These are phyloP conservation scores for Kodamaea nitidulidarum DNA, from an alignment of 805 yeast genomes.

Conservation along the genomic window DNA sequence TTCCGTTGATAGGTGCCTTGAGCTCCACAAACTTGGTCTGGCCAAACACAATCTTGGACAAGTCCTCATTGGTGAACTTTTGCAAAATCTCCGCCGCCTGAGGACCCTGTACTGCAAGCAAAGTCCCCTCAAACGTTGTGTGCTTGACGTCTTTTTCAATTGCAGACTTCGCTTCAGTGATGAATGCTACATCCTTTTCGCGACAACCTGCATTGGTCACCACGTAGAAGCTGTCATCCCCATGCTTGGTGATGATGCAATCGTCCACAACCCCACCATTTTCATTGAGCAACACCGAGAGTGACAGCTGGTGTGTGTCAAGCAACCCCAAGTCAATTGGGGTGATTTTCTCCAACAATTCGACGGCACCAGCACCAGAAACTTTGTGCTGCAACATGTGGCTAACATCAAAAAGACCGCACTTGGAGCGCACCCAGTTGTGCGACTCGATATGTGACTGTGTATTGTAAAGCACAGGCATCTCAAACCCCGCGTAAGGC, in stretches of 20 bases:
- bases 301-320: constrained; percentile 56
- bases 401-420: constrained; percentile 93
- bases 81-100: constrained; percentile 64
- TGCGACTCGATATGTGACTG: constrained; percentile 91
- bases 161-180: constrained; percentile 45
- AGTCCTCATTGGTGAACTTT: constrained; percentile 55
- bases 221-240: constrained; percentile 67
- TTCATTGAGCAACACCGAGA: constrained; percentile 71
- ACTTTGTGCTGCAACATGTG: constrained; percentile 94
- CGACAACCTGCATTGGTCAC: constrained; percentile 97
- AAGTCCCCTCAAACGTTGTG: constrained; percentile 59
- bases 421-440: constrained; percentile 83
- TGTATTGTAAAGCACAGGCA: constrained; percentile 88
- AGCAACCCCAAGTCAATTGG: constrained; percentile 75
- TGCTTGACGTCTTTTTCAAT: constrained; percentile 37
- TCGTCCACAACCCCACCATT: constrained; percentile 87
- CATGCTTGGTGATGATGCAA: constrained; percentile 87
- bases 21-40: constrained; percentile 41
- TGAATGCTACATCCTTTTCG: constrained; percentile 68
- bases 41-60: constrained; percentile 71
- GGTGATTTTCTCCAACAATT: constrained; percentile 74
- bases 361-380: constrained; percentile 61
- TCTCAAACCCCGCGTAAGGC: constrained; percentile 91
- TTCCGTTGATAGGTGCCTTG: constrained; percentile 37
- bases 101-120: constrained; percentile 94